These are phyloP conservation scores for Plasmopara viticola DNA, from an alignment of 352 stramenopile species.

Conservation along the genomic window DNA sequence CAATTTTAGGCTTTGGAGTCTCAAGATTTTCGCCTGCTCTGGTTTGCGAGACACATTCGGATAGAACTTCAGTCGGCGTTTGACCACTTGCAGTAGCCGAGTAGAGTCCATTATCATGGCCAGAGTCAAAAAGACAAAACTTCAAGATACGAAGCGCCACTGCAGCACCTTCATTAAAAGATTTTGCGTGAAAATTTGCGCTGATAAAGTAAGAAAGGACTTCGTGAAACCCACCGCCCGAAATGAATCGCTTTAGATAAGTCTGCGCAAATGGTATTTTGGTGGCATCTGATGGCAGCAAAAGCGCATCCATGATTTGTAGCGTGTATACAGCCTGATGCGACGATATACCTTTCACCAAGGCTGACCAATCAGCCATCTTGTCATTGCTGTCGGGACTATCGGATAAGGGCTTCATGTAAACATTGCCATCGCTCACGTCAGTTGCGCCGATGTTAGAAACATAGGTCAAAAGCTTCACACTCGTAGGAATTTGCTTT, in stretches of 20 bases:
- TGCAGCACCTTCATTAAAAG: slow-evolving; percentile 79
- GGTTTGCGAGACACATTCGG: slow-evolving; percentile 13
- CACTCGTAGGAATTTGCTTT: slow-evolving; percentile 77
- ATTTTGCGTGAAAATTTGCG: slow-evolving; percentile 56
- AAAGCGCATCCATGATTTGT: slow-evolving; percentile 80
- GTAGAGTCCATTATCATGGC: slow-evolving; percentile 40
- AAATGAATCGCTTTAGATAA: slow-evolving; percentile 72
- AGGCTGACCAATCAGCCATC: slow-evolving; percentile 52
- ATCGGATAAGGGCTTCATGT: slow-evolving; percentile 31
- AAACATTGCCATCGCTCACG: slow-evolving; percentile 30
- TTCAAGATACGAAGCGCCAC: slow-evolving; percentile 80
- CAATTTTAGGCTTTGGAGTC: slow-evolving; percentile 33
- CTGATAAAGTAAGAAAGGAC: slow-evolving; percentile 81
- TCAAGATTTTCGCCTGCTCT: slow-evolving; percentile 7
- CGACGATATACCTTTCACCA: slow-evolving; percentile 64
- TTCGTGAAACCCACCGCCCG: slow-evolving; percentile 70
- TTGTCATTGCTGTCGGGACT: slow-evolving; percentile 15
- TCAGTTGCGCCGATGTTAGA: slow-evolving; percentile 40
- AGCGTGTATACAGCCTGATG: slow-evolving; percentile 84
- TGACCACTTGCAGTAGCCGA: slow-evolving; percentile 27
- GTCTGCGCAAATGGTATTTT: slow-evolving; percentile 52
- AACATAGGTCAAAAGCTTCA: slow-evolving; percentile 54
- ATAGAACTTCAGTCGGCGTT: slow-evolving; percentile 11
- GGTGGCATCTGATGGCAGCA: slow-evolving; percentile 60
- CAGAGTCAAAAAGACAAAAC: slow-evolving; percentile 76